Evolutionary conservation across 352 stramenopile species (phyloP).

Genomic region (Phytophthora pinifolia): DNA sequence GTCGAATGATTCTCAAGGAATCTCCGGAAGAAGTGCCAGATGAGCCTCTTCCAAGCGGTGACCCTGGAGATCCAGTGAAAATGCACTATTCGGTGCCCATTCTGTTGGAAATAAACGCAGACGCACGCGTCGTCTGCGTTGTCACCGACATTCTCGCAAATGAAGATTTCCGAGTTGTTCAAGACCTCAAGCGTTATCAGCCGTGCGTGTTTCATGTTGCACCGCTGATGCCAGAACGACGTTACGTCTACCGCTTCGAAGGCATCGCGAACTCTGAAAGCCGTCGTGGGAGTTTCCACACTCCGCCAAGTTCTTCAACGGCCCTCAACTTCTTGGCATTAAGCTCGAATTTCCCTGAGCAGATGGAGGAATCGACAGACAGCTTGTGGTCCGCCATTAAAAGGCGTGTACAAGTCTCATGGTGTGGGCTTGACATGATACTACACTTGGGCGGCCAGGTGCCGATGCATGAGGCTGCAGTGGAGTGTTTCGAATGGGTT

Average conservation of each 20-base stretch:
- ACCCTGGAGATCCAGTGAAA: constrained; percentile 16
- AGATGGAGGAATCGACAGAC: constrained; percentile 54
- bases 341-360: constrained; percentile 70
- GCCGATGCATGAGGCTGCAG: constrained; percentile 62
- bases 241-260: constrained; percentile 77
- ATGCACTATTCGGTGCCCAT: constrained; percentile 41
- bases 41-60: constrained; percentile 7
- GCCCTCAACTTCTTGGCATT: constrained; percentile 56
- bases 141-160: constrained; percentile 66
- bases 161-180: constrained; percentile 38
- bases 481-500: constrained; percentile 66
- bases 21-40: background rate
- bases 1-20: constrained; percentile 36
- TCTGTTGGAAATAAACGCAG: constrained; percentile 65
- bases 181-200: constrained; percentile 30
- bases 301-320: constrained; percentile 24
- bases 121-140: constrained; percentile 54
- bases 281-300: constrained; percentile 66
- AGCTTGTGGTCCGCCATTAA: constrained; percentile 61
- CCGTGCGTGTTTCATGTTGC: constrained; percentile 54
- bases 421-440: constrained; percentile 71
- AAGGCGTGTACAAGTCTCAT: constrained; percentile 50
- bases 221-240: constrained; percentile 45
- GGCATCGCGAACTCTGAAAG: constrained; percentile 55
- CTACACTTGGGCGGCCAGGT: constrained; percentile 77